phyloP scores from a whole-genome alignment of 2,329 filamentous ascomycete genomes.

The Clonostachys byssicola region DNA sequence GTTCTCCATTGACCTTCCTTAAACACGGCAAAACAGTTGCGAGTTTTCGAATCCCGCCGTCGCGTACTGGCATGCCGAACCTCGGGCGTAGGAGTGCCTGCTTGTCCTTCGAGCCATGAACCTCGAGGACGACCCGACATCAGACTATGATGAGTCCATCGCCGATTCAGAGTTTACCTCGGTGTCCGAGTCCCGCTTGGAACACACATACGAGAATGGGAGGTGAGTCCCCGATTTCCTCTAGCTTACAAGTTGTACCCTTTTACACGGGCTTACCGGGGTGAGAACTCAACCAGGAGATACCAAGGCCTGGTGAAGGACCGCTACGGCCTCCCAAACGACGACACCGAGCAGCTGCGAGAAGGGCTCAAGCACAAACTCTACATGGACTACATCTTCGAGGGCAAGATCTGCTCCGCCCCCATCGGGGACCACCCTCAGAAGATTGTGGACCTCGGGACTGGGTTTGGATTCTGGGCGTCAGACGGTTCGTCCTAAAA shows the following conservation, averaged over 20 bases:
- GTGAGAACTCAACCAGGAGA: slow-evolving; percentile 21
- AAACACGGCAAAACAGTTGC: background rate
- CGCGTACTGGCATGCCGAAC: too few species aligned
- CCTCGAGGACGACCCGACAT: slow-evolving; percentile 23
- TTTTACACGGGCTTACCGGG: background rate
- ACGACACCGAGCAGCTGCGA: slow-evolving; percentile 43
- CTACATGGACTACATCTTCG: slow-evolving; percentile 40
- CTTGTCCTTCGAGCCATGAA: slow-evolving; percentile 3
- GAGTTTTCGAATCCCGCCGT: too few species aligned
- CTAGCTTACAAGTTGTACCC: background rate
- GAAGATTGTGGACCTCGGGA: slow-evolving; percentile 40
- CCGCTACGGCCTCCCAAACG: slow-evolving; percentile 47
- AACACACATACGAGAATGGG: slow-evolving; percentile 29
- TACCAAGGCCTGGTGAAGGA: slow-evolving; percentile 43
- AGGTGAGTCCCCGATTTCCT: slow-evolving; percentile 15
- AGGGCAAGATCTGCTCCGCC: slow-evolving; percentile 33
- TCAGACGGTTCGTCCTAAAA: slow-evolving; percentile 34
- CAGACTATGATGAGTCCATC: slow-evolving; percentile 31
- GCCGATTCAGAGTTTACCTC: slow-evolving; percentile 33
- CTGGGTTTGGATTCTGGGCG: slow-evolving; percentile 51
- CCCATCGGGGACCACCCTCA: slow-evolving; percentile 33
- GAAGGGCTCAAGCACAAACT: slow-evolving; percentile 43
- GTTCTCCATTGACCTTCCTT: background rate
- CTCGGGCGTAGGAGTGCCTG: background rate
- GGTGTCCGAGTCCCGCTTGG: slow-evolving; percentile 21